Evolutionary conservation across 164 flowering plant genomes (phyloP).

Genomic region (Litsea cubeba): DNA sequence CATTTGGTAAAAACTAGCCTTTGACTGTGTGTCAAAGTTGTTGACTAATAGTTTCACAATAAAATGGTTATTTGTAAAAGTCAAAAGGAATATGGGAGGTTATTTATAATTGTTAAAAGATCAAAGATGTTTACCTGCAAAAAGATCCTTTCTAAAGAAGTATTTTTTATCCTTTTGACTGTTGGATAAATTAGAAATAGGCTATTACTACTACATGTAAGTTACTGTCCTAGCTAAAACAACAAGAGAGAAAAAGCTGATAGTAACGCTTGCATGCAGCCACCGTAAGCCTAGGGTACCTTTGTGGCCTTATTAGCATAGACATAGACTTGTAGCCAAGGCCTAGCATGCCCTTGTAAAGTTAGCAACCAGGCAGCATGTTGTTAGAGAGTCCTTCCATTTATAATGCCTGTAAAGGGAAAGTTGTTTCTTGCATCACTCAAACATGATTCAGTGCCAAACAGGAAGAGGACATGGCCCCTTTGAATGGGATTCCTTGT

Average conservation of each 20-base stretch:
- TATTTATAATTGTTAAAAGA: too few species aligned
- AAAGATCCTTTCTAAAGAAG: too few species aligned
- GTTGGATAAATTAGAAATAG: not conserved
- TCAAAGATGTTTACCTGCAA: too few species aligned
- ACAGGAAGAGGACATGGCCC: conserved; percentile 8
- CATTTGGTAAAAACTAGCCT: not conserved
- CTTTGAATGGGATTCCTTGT: not conserved
- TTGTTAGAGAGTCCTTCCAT: not conserved
- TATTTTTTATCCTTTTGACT: not conserved
- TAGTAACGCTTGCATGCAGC: conserved; percentile 4
- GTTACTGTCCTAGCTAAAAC: not conserved
- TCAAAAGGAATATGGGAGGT: not conserved
- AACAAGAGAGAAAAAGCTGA: conserved; percentile 2
- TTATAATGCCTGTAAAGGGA: conserved; percentile 7
- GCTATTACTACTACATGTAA: not conserved
- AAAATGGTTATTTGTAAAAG: not conserved
- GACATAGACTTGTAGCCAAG: conserved; percentile 4
- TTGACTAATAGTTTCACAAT: too few species aligned
- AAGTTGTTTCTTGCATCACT: conserved; percentile 1
- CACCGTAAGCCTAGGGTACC: not conserved
- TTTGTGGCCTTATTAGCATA: not conserved
- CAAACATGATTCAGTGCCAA: conserved; percentile 8
- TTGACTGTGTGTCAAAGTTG: not conserved
- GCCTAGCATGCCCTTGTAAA: conserved; percentile 4
- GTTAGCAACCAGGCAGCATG: conserved; percentile 5